A percentile compares a stretch with the other conserved stretches of the same genome.
These are phyloP conservation scores for Cystoisospora suis DNA, from an alignment of 169 alveolate genomes.

Conservation along the genomic window DNA sequence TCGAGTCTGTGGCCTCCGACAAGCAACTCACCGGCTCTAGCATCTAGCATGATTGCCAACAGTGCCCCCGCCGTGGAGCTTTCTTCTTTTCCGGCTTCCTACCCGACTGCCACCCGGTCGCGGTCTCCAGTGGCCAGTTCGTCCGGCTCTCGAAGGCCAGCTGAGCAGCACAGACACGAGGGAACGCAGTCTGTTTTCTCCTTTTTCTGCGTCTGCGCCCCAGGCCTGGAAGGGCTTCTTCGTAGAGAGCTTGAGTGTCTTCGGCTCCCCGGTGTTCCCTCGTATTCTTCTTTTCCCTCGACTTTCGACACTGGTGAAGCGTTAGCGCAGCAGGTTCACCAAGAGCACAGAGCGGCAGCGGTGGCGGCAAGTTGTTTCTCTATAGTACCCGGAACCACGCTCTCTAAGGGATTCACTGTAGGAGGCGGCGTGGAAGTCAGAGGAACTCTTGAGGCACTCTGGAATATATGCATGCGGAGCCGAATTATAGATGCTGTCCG, in stretches of 20 bases:
- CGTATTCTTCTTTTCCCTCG: not conserved
- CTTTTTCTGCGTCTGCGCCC: slow-evolving; percentile 53
- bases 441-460: slow-evolving; percentile 46
- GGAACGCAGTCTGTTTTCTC: not conserved
- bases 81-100: no score
- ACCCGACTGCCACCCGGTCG: no score
- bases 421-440: slow-evolving; percentile 37
- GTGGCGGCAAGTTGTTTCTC: not conserved
- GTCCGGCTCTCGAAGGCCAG: no score
- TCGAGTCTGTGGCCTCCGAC: no score
- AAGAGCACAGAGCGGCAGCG: not conserved
- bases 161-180: not conserved
- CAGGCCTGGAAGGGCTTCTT: slow-evolving; percentile 44
- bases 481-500: slow-evolving; percentile 51
- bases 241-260: slow-evolving; percentile 51
- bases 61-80: no score
- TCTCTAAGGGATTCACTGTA: not conserved
- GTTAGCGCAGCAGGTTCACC: not conserved
- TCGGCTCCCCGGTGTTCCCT: slow-evolving; percentile 40
- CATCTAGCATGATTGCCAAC: no score
- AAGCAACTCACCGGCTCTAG: no score
- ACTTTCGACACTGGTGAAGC: slow-evolving; percentile 32
- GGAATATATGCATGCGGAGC: slow-evolving; percentile 54
- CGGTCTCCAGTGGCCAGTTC: no score
- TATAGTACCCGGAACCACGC: not conserved